These are phyloP conservation scores for Crithidia sp. DNA, from an alignment of 208 protist species.

Conservation along the genomic window DNA sequence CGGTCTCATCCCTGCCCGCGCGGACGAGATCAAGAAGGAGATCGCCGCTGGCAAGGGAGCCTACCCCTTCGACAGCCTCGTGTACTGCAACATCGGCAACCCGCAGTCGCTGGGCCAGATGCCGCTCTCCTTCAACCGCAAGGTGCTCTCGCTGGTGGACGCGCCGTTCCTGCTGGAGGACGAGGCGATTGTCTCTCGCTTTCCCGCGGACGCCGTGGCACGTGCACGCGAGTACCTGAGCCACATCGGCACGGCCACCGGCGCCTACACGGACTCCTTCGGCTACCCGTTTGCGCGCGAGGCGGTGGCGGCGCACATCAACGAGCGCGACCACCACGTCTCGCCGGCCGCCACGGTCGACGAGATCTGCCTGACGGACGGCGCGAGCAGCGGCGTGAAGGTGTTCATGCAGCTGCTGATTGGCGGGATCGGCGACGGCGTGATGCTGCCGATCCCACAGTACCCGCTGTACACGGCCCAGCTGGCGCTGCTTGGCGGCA, in stretches of 20 bases:
- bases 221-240: constrained; percentile 84
- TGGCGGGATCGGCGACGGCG: constrained; percentile 63
- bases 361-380: constrained; percentile 96
- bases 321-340: constrained; percentile 88
- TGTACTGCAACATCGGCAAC: constrained; percentile 99
- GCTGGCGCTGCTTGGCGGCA: constrained; percentile 94
- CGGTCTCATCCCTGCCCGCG: constrained; percentile 81
- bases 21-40: constrained; percentile 77
- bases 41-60: constrained; percentile 46
- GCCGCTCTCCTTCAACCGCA: constrained; percentile 96
- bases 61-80: constrained; percentile 85
- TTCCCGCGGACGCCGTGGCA: constrained; percentile 89
- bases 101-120: constrained; percentile 96
- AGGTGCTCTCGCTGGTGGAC: constrained; percentile 91
- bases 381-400: constrained; percentile 94
- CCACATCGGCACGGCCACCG: constrained; percentile 69
- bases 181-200: constrained; percentile 45
- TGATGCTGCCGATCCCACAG: constrained; percentile 99
- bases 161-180: constrained; percentile 77
- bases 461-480: constrained; percentile 99
- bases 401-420: constrained; percentile 87
- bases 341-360: constrained; percentile 37
- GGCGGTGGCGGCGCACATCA: constrained; percentile 95
- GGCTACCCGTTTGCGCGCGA: constrained; percentile 89
- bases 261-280: constrained; percentile 97